phyloP scores from a whole-genome alignment of 257 asterid species.

The Solanum etuberosum region DNA sequence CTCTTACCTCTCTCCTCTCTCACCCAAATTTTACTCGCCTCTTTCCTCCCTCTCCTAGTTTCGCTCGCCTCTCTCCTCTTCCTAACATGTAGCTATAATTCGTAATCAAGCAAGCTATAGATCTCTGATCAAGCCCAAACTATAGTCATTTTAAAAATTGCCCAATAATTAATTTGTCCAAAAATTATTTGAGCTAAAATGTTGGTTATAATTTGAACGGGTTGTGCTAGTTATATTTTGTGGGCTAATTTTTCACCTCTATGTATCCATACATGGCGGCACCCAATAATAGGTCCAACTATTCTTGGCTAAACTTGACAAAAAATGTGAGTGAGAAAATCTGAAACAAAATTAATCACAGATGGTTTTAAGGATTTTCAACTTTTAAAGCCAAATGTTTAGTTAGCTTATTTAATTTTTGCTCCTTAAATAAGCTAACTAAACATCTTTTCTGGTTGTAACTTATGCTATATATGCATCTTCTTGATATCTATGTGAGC shows the following conservation, averaged over 20 bases:
- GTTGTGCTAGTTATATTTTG: neutral
- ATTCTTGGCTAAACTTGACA: neutral
- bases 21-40: too few species aligned
- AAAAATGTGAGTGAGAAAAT: neutral
- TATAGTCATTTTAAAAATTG: too few species aligned
- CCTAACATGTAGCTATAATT: too few species aligned
- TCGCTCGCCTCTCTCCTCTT: accelerated
- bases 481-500: neutral
- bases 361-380: neutral
- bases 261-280: neutral
- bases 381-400: neutral
- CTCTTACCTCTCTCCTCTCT: too few species aligned
- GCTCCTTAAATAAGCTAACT: neutral
- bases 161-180: too few species aligned
- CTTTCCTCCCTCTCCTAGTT: too few species aligned
- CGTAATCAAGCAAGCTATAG: too few species aligned
- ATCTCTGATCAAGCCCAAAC: too few species aligned
- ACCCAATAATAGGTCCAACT: neutral
- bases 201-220: too few species aligned
- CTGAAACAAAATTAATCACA: neutral
- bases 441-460: neutral
- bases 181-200: too few species aligned
- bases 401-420: neutral
- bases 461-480: neutral
- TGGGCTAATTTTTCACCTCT: neutral